These are phyloP conservation scores for Anaeramoeba flamelloides DNA, from an alignment of 78 protist species.

Conservation along the genomic window DNA sequence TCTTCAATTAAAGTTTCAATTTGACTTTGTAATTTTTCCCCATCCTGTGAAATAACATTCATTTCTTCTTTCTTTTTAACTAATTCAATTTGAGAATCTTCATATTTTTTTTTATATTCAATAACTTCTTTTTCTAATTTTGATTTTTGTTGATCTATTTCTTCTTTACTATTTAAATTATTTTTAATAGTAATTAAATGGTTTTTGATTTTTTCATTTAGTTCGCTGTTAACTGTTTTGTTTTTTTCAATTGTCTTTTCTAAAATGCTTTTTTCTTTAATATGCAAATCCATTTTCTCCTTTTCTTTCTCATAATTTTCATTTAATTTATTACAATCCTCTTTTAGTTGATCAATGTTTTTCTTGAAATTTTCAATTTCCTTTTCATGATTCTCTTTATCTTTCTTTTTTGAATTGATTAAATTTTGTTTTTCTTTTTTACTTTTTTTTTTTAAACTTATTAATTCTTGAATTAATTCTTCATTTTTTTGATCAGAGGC, in stretches of 20 bases:
- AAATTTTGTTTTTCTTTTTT: neutral
- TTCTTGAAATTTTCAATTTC: neutral
- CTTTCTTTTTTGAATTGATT: neutral
- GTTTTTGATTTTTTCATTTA: no score
- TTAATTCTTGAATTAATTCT: neutral
- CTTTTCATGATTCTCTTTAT: neutral
- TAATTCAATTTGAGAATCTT: no score
- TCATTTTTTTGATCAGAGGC: neutral
- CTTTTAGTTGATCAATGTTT: neutral
- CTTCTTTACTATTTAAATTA: no score
- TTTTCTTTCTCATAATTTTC: conserved; percentile 3
- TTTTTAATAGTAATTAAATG: no score
- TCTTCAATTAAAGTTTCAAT: no score
- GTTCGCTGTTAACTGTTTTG: conserved; percentile 2
- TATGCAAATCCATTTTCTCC: neutral
- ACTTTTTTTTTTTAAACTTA: neutral
- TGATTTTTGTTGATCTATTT: no score
- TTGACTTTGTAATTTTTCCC: no score
- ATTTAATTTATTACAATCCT: neutral
- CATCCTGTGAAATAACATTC: no score
- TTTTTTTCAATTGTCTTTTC: conserved; percentile 4
- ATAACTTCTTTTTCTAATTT: no score
- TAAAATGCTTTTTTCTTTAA: conserved; percentile 3
- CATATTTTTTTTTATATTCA: no score
- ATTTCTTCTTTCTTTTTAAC: no score